Evolutionary conservation across 805 yeast genomes (phyloP).

Genomic region (Ogataea trehaloabstinens): DNA sequence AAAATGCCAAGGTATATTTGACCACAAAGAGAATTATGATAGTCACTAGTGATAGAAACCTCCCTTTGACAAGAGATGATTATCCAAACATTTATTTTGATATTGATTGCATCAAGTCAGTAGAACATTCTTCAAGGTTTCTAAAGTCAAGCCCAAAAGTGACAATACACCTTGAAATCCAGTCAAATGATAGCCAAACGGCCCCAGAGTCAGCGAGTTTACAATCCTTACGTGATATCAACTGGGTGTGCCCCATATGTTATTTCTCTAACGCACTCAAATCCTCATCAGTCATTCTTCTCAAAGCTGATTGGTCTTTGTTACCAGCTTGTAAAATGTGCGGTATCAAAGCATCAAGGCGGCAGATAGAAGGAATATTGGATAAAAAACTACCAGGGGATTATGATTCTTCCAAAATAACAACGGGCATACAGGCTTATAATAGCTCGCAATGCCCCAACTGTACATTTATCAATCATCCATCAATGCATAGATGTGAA

Average conservation of each 20-base stretch:
- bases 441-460: slow-evolving; percentile 45
- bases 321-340: slow-evolving; percentile 57
- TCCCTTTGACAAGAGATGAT: background rate
- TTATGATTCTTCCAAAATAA: background rate
- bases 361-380: slow-evolving; percentile 29
- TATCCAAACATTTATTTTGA: slow-evolving; percentile 8
- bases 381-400: slow-evolving; percentile 1
- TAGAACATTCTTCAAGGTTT: slow-evolving; percentile 47
- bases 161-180: slow-evolving; percentile 26
- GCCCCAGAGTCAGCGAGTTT: background rate
- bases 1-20: slow-evolving; percentile 74
- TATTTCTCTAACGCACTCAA: slow-evolving; percentile 56
- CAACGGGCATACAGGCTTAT: slow-evolving; percentile 19
- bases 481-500: slow-evolving; percentile 75
- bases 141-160: slow-evolving; percentile 78
- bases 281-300: slow-evolving; percentile 15
- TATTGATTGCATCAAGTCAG: slow-evolving; percentile 18
- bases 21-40: slow-evolving; percentile 66
- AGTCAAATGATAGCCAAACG: background rate
- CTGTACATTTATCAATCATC: slow-evolving; percentile 75
- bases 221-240: slow-evolving; percentile 15
- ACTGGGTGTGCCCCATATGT: slow-evolving; percentile 92
- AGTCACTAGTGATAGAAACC: background rate
- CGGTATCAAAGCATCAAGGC: slow-evolving; percentile 51
- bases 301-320: slow-evolving; percentile 9